phyloP scores from a whole-genome alignment of 1,284 basidiomycete species.

The Ceratobasidium sp. region DNA sequence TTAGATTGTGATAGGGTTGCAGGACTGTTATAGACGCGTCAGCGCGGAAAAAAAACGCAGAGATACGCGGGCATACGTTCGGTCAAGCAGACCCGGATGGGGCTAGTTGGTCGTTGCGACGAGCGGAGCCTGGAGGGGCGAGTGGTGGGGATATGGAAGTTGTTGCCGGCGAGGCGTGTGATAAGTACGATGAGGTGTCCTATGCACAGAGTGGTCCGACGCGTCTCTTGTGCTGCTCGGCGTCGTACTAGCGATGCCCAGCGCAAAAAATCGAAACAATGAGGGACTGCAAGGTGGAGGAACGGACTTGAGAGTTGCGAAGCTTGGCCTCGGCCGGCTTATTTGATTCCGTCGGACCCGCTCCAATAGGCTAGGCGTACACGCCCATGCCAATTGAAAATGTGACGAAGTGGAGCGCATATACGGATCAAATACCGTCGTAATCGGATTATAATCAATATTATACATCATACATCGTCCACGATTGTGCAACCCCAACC shows the following conservation, averaged over 20 bases:
- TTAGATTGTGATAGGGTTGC: constrained; percentile 47
- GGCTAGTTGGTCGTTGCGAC: constrained; percentile 37
- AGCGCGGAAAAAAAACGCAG: constrained; percentile 16
- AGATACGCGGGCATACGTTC: constrained; percentile 13
- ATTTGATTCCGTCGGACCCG: constrained; percentile 46
- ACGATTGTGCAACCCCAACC: constrained; percentile 47
- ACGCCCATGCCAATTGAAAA: constrained; percentile 31
- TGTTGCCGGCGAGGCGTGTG: constrained; percentile 63
- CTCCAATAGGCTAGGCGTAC: constrained; percentile 39
- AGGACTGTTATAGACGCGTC: constrained; percentile 31
- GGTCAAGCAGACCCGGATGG: constrained; percentile 11
- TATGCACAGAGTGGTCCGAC: constrained; percentile 36
- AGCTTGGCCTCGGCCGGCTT: constrained; percentile 28
- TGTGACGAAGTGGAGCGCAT: constrained; percentile 27
- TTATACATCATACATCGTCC: neutral
- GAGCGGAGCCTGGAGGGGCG: constrained; percentile 45
- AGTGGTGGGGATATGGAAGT: constrained; percentile 62
- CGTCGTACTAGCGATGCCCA: constrained; percentile 42
- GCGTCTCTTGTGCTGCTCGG: constrained; percentile 43
- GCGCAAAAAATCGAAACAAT: constrained; percentile 46
- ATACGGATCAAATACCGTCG: neutral
- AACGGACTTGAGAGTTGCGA: constrained; percentile 38
- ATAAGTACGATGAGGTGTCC: constrained; percentile 30
- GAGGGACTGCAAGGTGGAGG: constrained; percentile 45
- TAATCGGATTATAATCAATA: too few species aligned